Evolutionary conservation across 2,329 filamentous ascomycete genomes (phyloP).

Genomic region (Canariomyces notabilis): DNA sequence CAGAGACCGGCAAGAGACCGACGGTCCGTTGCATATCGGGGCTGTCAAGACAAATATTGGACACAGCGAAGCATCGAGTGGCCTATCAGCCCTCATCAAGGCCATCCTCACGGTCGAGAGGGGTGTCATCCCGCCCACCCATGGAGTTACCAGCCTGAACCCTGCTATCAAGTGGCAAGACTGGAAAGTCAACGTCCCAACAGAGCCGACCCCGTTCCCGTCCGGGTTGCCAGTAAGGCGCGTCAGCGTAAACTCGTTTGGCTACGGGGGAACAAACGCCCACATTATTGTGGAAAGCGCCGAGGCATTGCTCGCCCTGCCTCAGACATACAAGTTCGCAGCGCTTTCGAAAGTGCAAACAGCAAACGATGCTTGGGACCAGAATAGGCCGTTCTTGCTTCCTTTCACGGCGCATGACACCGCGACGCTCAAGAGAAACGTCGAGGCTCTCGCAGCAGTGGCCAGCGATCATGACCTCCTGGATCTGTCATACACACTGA

Average conservation of each 20-base stretch:
- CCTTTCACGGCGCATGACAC: no score
- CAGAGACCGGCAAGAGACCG: slow-evolving; percentile 5
- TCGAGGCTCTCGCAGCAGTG: no score
- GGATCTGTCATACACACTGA: no score
- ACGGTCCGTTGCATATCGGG: slow-evolving; percentile 13
- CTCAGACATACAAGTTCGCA: no score
- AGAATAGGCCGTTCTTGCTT: no score
- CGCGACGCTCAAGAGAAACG: no score
- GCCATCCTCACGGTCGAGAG: slow-evolving; percentile 31
- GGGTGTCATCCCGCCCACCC: slow-evolving; percentile 30
- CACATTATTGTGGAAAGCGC: slow-evolving; percentile 30
- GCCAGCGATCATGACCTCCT: no score
- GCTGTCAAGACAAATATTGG: slow-evolving; percentile 37
- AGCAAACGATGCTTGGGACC: no score
- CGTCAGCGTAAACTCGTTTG: slow-evolving; percentile 36
- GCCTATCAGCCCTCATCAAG: slow-evolving; percentile 32
- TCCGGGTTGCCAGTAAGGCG: slow-evolving; percentile 24
- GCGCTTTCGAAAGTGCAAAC: no score
- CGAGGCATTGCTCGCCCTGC: neutral
- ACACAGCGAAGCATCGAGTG: slow-evolving; percentile 34
- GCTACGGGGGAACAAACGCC: slow-evolving; percentile 36
- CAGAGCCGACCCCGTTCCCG: slow-evolving; percentile 26
- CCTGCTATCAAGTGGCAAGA: slow-evolving; percentile 26
- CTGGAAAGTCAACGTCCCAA: slow-evolving; percentile 25
- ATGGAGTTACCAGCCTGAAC: slow-evolving; percentile 31